Evolutionary conservation across 768 basidiomycete species (phyloP), one percentile per base, ranked within the genome.

Genomic region (Clavaria fumosa): DNA sequence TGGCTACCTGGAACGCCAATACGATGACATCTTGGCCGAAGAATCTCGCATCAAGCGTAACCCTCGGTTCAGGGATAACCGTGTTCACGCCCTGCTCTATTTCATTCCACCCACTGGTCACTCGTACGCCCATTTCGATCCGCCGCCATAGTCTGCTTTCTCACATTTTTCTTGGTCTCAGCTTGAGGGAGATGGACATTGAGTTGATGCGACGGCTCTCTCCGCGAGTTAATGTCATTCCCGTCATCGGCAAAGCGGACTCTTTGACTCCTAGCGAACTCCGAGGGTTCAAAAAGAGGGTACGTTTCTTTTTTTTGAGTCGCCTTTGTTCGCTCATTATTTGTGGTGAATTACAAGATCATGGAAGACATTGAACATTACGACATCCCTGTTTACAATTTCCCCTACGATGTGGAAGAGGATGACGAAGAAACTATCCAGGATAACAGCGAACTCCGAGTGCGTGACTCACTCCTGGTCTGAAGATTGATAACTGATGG

Each of bases 361-460:
- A 99, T 97, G 93, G 93, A 99, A 59, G 95, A 99, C 54, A 99
- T 99, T 48, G 93, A 96, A 51, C 73, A 97, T 64, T 96, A 96
- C 52, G 80, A 82, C 46, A 97, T 99, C 48, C 95, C 95, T 4
- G 81, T 97, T 27, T 97, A 97, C 69, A 97, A 97, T 64, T 99
- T 99, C 70, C 95, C 95, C 0, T 99, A 96, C 55, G 95, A 97
- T 48, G 79, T 93, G 5, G 95, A 99, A 57, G 95, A 99, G 58
- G 95, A 99, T 53, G 95, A 99, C 53, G 91, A 96, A 52, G 95
- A 97, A 51, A 99, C 95, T 3, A 86, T 99, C 42, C 78, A 81
- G 50, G 95, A 99, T 57, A 99, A 97, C 62, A 82, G 82, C 50
- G 91, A 96, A 57, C 76, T 99, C 37, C 70, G 93, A 37, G 86